Conservation (phyloP, 805 yeast species). For the Zygoascus biomembranicola region DNA sequence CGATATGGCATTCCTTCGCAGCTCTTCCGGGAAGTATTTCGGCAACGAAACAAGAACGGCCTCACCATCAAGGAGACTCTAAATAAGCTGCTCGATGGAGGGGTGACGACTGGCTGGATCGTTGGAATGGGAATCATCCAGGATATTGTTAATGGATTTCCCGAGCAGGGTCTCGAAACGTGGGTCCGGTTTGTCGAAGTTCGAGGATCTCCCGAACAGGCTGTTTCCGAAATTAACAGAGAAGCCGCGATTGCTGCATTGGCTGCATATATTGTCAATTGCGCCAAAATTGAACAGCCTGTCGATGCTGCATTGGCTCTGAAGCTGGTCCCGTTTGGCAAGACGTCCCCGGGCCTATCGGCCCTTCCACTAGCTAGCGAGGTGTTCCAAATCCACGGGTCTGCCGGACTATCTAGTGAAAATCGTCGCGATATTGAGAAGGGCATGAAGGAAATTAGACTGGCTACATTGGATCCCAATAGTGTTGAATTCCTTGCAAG, state of each 20-base stretch:
- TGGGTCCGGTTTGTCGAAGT: conserved; percentile 29
- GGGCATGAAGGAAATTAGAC: conserved; percentile 11
- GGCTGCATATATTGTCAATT: conserved; percentile 24
- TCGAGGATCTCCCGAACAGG: conserved; percentile 12
- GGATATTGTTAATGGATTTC: conserved; percentile 18
- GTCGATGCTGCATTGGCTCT: conserved; percentile 20
- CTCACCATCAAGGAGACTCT: conserved; percentile 9
- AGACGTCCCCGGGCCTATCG: not conserved
- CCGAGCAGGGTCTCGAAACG: conserved; percentile 23
- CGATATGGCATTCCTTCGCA: not conserved
- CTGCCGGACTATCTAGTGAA: conserved; percentile 3
- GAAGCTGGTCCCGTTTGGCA: conserved; percentile 23
- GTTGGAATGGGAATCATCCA: conserved; percentile 19
- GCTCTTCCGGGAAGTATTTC: not conserved
- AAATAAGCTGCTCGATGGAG: conserved; percentile 7
- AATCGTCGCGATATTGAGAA: conserved; percentile 12
- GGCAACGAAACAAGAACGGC: not conserved
- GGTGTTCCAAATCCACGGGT: conserved; percentile 8
- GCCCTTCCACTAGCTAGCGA: conserved; percentile 18
- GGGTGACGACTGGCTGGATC: conserved; percentile 17
- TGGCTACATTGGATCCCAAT: conserved; percentile 14
- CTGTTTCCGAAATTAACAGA: conserved; percentile 17
- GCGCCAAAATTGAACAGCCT: conserved; percentile 5
- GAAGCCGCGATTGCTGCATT: conserved; percentile 28
- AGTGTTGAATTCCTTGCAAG: conserved; percentile 15